Evolutionary conservation across 352 stramenopile genomes (phyloP).

Genomic region (Phytophthora aleatoria): DNA sequence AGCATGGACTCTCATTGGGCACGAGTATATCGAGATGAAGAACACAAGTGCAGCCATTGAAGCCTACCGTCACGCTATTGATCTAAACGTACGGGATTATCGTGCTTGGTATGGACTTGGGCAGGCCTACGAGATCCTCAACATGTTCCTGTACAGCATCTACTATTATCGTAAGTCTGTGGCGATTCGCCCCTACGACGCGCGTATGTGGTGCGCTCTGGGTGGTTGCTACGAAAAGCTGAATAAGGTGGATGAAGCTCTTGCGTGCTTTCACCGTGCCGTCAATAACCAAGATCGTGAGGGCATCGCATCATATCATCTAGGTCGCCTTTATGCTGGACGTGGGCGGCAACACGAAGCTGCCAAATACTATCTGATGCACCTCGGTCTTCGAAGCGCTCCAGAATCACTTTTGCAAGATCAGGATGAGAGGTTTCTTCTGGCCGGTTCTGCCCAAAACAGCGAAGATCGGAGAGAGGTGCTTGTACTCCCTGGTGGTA

Average conservation of each 20-base stretch:
- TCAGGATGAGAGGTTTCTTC: conserved; percentile 13
- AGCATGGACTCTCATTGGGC: conserved; percentile 98
- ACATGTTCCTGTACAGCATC: conserved; percentile 98
- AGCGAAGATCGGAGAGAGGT: conserved; percentile 24
- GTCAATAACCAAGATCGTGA: conserved; percentile 81
- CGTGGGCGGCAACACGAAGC: conserved; percentile 60
- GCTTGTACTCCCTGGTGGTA: conserved; percentile 34
- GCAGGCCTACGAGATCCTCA: conserved; percentile 98
- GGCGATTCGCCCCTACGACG: conserved; percentile 95
- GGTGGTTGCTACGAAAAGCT: conserved; percentile 88
- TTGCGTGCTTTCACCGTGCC: conserved; percentile 77
- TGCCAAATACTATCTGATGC: conserved; percentile 76
- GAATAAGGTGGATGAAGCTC: conserved; percentile 65
- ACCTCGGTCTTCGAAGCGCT: conserved; percentile 55
- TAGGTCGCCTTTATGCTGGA: conserved; percentile 61
- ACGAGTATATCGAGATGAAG: conserved; percentile 99
- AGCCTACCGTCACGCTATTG: conserved; percentile 93
- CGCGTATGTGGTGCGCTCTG: conserved; percentile 98
- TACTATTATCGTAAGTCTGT: conserved; percentile 98
- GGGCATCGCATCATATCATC: conserved; percentile 71
- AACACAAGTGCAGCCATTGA: conserved; percentile 97
- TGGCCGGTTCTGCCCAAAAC: not conserved
- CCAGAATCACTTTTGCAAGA: conserved; percentile 25
- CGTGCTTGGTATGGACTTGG: conserved; percentile 98
- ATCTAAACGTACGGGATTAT: conserved; percentile 95